phyloP scores from a whole-genome alignment of 1,284 basidiomycete genomes.

The Ganoderma meredithae region DNA sequence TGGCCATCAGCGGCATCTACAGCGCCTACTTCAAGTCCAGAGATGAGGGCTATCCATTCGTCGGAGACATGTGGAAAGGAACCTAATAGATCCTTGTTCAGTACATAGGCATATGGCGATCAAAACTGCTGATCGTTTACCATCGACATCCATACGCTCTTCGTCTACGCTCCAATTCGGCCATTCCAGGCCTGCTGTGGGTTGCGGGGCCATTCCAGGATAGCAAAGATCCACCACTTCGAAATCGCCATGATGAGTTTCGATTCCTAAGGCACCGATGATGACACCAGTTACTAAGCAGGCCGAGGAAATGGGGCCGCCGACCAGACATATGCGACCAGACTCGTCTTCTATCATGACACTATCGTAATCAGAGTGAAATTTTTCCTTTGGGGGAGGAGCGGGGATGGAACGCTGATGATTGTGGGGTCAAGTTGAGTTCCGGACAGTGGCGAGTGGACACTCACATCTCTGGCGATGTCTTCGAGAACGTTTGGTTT shows the following conservation, averaged over 20 bases:
- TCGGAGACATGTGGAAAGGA: conserved; percentile 41
- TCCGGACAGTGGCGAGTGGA: background rate
- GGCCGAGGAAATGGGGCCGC: conserved; percentile 62
- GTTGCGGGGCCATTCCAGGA: conserved; percentile 80
- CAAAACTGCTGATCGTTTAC: conserved; percentile 34
- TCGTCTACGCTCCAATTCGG: conserved; percentile 40
- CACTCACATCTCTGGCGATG: conserved; percentile 87
- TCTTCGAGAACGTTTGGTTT: conserved; percentile 98
- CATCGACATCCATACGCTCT: conserved; percentile 53
- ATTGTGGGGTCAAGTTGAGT: background rate
- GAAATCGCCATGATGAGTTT: conserved; percentile 91
- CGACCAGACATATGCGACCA: conserved; percentile 89
- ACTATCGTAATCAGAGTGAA: conserved; percentile 80
- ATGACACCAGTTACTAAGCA: conserved; percentile 91
- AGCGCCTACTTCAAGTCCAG: conserved; percentile 81
- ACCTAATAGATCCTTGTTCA: conserved; percentile 6
- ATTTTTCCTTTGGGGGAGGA: conserved; percentile 78
- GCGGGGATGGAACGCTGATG: conserved; percentile 87
- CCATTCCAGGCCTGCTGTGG: conserved; percentile 37
- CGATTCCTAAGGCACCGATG: conserved; percentile 88
- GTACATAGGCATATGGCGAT: background rate
- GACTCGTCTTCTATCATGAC: conserved; percentile 96
- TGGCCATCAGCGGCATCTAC: conserved; percentile 73
- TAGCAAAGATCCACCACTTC: conserved; percentile 93
- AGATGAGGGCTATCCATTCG: conserved; percentile 85